Evolutionary conservation across 306 rosid species (phyloP).

Genomic region (Casuarina equisetifolia): DNA sequence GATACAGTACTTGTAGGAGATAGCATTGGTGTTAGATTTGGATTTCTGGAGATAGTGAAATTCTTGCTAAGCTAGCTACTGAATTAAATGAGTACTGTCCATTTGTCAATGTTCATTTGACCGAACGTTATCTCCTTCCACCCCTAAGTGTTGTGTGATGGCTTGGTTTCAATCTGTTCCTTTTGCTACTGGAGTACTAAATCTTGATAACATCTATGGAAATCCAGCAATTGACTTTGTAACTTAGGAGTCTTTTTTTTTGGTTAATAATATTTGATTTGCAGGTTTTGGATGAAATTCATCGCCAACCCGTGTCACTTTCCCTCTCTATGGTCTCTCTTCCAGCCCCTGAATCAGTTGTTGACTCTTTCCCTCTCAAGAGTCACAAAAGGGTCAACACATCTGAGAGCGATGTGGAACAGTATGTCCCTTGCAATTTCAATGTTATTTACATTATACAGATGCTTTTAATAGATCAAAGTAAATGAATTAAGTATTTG

Average conservation of each 20-base stretch:
- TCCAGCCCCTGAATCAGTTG: conserved; percentile 88
- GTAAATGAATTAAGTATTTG: not conserved
- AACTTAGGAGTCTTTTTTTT: not conserved
- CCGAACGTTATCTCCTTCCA: not conserved
- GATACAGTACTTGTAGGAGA: not conserved
- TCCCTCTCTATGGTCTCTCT: conserved; percentile 84
- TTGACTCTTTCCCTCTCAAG: conserved; percentile 84
- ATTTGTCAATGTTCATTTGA: not conserved
- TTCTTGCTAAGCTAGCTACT: not conserved
- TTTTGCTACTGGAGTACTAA: not conserved
- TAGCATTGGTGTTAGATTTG: not conserved
- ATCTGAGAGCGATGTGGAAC: conserved; percentile 52
- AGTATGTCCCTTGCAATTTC: conserved; percentile 50
- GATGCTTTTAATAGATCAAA: not conserved
- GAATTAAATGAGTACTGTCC: not conserved
- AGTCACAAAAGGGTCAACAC: conserved; percentile 59
- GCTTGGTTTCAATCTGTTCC: not conserved
- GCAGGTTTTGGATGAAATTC: conserved; percentile 98
- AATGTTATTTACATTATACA: not conserved
- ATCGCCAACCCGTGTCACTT: conserved; percentile 78
- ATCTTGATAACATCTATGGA: not conserved
- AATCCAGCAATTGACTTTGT: not conserved
- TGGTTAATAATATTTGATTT: conserved; percentile 14
- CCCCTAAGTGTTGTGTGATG: not conserved
- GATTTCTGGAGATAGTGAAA: not conserved